Base-by-base conservation (phyloP, 805 yeast genomes). In the Maudiozyma serrabonitensis region DNA sequence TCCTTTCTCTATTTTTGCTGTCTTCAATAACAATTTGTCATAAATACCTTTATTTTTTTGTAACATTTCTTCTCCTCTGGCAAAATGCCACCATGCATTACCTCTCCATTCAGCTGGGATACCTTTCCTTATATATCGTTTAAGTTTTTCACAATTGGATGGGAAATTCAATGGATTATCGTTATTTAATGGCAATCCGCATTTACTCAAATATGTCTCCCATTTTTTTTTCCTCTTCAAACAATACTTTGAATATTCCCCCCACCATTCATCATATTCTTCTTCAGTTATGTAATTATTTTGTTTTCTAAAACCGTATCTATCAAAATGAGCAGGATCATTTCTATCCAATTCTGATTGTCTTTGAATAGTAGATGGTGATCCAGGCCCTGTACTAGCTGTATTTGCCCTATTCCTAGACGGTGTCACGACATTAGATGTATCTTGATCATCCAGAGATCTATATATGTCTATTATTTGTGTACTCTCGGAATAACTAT, bases 61-160 rank as follows among this genome's bases (percentile, higher is more conserved):
- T 49, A 88, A 67, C 57, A 75, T 76, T 46, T 85, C 91, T 49
- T 81, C 75, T 2, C 98, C 99, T 26, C 82, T 81, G 5, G 95
- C 95, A 66, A 87, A 90, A 70, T 80, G 81, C 75, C 93, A 91
- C 99, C 99, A 91, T 0, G 96, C 96, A 55, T 79, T 79, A 1
- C 98, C 99, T 56, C 99, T 73, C 97, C 96, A 91, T 63, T 87
- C 96, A 0, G 96, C 88, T 0, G 99, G 98, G 9, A 91, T 83
- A 8, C 99, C 99, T 62, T 86, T 84, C 48, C 97, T 75, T 12
- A 91, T 79, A 58, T 86, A 81, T 52, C 91, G 75, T 58, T 84
- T 82, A 53, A 88, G 72, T 56, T 84, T 87, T 47, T 83, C 90
- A 2, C 89, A 82, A 52, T 76, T 77, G 0, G 93, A 80, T 0